Percentiles rank a stretch among this genome's conserved stretches.
These are phyloP conservation scores for Candida sanyaensis DNA, from an alignment of 1,139 yeast species.

Conservation along the genomic window DNA sequence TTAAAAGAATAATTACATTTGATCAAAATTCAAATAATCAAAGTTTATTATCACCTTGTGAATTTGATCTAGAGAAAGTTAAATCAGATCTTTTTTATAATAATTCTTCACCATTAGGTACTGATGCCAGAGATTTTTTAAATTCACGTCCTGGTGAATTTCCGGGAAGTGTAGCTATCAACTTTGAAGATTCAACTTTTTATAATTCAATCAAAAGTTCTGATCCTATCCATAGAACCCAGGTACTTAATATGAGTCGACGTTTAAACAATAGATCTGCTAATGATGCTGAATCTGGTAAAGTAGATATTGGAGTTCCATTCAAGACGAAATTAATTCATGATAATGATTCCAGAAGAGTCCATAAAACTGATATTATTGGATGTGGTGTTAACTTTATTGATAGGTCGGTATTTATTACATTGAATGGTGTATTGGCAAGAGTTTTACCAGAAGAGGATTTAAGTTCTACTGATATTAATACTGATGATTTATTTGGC, in stretches of 20 bases:
- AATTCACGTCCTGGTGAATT: slow-evolving; percentile 39
- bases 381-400: slow-evolving; percentile 85
- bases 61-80: slow-evolving; percentile 32
- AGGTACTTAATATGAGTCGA: slow-evolving; percentile 39
- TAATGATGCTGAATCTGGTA: slow-evolving; percentile 34
- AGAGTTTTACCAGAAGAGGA: slow-evolving; percentile 34
- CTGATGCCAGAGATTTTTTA: slow-evolving; percentile 23
- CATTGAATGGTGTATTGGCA: slow-evolving; percentile 74
- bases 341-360: slow-evolving; percentile 15
- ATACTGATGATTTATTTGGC: slow-evolving; percentile 30
- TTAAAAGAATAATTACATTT: slow-evolving; percentile 27
- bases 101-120: slow-evolving; percentile 16
- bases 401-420: slow-evolving; percentile 65
- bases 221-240: slow-evolving; percentile 32
- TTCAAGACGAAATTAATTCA: slow-evolving; percentile 26
- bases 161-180: slow-evolving; percentile 45
- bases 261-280: slow-evolving; percentile 35
- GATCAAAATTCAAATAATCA: slow-evolving; percentile 15
- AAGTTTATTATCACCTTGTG: slow-evolving; percentile 10
- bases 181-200: slow-evolving; percentile 43
- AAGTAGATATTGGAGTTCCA: slow-evolving; percentile 38
- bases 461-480: slow-evolving; percentile 25
- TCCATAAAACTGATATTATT: slow-evolving; percentile 54
- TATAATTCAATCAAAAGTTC: slow-evolving; percentile 38
- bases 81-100: slow-evolving; percentile 27